Evolutionary conservation across 495 filamentous ascomycete species (phyloP), one percentile per base, ranked within the genome.

Genomic region (Stereocaulon alpinum): DNA sequence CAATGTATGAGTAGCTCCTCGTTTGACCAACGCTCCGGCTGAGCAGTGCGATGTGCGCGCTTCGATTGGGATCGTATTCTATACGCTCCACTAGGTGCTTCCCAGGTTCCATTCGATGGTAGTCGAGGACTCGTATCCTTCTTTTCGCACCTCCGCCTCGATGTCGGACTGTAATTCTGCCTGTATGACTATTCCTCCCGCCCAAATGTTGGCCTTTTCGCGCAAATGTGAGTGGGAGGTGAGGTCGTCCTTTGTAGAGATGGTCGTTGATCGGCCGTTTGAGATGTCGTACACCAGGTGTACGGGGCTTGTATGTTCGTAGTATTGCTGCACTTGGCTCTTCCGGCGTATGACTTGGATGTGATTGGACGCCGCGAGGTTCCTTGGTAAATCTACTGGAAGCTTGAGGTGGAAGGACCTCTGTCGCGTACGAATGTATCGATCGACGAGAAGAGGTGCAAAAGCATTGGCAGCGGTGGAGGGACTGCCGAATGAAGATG

Each of bases 221-320:
- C 42, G 89, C 79, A 64, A 88, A 89, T 2, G 93, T 98, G 69
- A 98, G 78, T 45, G 84, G 83, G 12, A 86, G 77, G 62, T 85
- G 83, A 0, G 94, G 89, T 43, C 91, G 80, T 49, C 91, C 92
- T 76, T 94, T 95, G 86, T 87, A 96, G 34, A 98, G 77, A 70
- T 97, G 94, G 63, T 96, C 93, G 73, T 96, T 96, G 68, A 96
- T 85, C 11, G 93, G 89, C 18, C 93, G 80, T 61, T 83, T 85
- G 57, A 98, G 76, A 79, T 98, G 94, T 60, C 93, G 86, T 43
- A 96, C 68, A 80, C 93, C 94, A 43, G 93, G 93, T 11, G 94
- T 98, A 55, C 89, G 86, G 41, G 93, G 93, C 71, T 89, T 97
- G 69, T 98, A 98, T 42, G 85, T 92, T 61, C 88, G 83, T 71